Evolutionary conservation across 2,329 filamentous ascomycete species (phyloP).

Genomic region (Pseudogymnoascus sp.): DNA sequence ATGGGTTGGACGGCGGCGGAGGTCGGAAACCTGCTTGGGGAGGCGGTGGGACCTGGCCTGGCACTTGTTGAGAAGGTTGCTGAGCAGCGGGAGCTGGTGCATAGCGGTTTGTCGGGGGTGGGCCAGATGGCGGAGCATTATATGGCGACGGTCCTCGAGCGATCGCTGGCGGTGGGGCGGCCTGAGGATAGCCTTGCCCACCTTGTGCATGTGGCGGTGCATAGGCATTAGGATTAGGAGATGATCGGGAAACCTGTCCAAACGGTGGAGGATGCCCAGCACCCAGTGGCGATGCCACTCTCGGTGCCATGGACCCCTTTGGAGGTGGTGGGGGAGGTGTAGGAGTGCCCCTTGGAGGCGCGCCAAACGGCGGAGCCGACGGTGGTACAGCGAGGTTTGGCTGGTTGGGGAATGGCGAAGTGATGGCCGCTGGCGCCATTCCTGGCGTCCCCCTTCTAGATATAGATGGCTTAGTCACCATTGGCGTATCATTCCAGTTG

Average conservation of each 20-base stretch:
- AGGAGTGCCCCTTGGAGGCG: conserved; percentile 46
- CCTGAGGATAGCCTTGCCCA: conserved; percentile 25
- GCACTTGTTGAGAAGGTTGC: conserved; percentile 34
- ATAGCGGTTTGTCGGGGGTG: conserved; percentile 67
- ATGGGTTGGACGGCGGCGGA: conserved; percentile 39
- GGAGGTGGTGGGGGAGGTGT: conserved; percentile 76
- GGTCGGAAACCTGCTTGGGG: conserved; percentile 34
- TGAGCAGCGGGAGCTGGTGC: conserved; percentile 57
- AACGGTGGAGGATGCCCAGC: conserved; percentile 42
- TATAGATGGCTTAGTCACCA: conserved; percentile 64
- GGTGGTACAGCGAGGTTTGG: conserved; percentile 46
- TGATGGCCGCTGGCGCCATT: conserved; percentile 49
- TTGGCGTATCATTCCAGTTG: conserved; percentile 92
- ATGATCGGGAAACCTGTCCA: conserved; percentile 40
- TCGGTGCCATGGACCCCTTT: conserved; percentile 62
- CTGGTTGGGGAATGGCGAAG: conserved; percentile 67
- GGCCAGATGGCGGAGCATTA: conserved; percentile 63
- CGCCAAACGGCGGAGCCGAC: conserved; percentile 48
- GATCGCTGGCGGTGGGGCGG: conserved; percentile 45
- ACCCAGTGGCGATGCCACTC: conserved; percentile 63
- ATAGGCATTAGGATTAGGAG: conserved; percentile 54
- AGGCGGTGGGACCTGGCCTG: conserved; percentile 28
- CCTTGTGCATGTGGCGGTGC: conserved; percentile 44
- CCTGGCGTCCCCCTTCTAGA: conserved; percentile 68
- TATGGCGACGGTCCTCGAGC: conserved; percentile 78